A percentile compares a stretch with the other conserved stretches of the same genome.
Conservation (phyloP, 2,329 filamentous ascomycete species). For the Fusarium nygamai region DNA sequence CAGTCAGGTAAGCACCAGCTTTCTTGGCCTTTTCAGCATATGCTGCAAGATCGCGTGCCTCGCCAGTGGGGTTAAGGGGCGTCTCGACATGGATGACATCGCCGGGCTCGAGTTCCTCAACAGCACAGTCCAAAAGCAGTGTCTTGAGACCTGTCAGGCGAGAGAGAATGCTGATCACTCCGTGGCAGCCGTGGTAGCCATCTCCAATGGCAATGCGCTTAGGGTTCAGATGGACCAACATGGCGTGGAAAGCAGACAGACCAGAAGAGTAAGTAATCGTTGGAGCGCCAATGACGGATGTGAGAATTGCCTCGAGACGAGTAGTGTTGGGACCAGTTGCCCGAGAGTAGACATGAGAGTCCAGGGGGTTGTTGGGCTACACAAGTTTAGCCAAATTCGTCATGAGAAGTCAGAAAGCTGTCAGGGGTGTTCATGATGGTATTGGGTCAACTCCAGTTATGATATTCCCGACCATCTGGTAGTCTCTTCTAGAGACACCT, state of each 20-base stretch:
- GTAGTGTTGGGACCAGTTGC: slow-evolving; percentile 80
- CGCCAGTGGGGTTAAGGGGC: slow-evolving; percentile 89
- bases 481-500: not conserved
- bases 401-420: not conserved
- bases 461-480: not conserved
- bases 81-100: slow-evolving; percentile 94
- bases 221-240: slow-evolving; percentile 86
- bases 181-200: slow-evolving; percentile 95
- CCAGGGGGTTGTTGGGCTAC: slow-evolving; percentile 61
- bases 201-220: slow-evolving; percentile 82
- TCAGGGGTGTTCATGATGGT: not conserved
- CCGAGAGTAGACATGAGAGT: slow-evolving; percentile 86
- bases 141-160: slow-evolving; percentile 80
- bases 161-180: slow-evolving; percentile 77
- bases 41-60: slow-evolving; percentile 75
- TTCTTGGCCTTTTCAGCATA: slow-evolving; percentile 79
- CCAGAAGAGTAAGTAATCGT: slow-evolving; percentile 84
- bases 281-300: slow-evolving; percentile 75
- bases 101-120: slow-evolving; percentile 74
- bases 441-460: not conserved
- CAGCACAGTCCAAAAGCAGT: slow-evolving; percentile 75
- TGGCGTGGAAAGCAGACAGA: slow-evolving; percentile 86
- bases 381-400: slow-evolving; percentile 13
- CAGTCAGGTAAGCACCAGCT: slow-evolving; percentile 78
- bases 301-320: slow-evolving; percentile 85